Conservation (phyloP, 1,139 yeast genomes). For the Cylindricascospora bacillispora region DNA sequence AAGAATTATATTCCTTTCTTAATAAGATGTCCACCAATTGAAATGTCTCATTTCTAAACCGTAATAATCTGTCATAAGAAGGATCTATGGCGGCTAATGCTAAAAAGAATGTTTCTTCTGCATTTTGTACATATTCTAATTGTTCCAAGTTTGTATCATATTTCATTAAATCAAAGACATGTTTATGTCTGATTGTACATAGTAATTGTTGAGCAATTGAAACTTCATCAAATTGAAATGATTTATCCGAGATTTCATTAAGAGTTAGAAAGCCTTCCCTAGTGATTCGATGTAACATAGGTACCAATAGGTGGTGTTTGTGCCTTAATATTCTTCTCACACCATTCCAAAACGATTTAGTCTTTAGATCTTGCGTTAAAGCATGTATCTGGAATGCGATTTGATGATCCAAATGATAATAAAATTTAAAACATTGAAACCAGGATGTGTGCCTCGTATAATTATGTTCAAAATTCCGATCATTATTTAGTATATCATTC, state of each 20-base stretch:
- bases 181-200: conserved; percentile 10
- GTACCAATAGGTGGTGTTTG: background rate
- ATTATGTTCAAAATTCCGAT: background rate
- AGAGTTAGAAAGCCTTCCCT: conserved; percentile 2
- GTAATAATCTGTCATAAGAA: conserved; percentile 14
- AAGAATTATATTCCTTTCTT: background rate
- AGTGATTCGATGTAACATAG: conserved; percentile 5
- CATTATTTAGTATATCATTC: background rate
- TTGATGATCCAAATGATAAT: background rate
- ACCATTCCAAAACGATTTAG: background rate
- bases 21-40: background rate
- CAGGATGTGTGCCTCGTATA: no score
- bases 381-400: no score
- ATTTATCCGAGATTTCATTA: conserved; percentile 1
- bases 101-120: conserved; percentile 12
- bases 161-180: conserved; percentile 9
- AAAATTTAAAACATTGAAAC: background rate
- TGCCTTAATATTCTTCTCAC: background rate
- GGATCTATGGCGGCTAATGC: conserved; percentile 17
- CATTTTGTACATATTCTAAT: conserved; percentile 6
- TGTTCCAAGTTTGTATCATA: conserved; percentile 3
- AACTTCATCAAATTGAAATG: conserved; percentile 6
- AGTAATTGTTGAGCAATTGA: conserved; percentile 8
- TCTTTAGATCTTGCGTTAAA: background rate
- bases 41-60: conserved; percentile 8